Evolutionary conservation across 495 filamentous ascomycete genomes (phyloP), one percentile per base, ranked within the genome.

Genomic region (Elasticomyces elasticus): DNA sequence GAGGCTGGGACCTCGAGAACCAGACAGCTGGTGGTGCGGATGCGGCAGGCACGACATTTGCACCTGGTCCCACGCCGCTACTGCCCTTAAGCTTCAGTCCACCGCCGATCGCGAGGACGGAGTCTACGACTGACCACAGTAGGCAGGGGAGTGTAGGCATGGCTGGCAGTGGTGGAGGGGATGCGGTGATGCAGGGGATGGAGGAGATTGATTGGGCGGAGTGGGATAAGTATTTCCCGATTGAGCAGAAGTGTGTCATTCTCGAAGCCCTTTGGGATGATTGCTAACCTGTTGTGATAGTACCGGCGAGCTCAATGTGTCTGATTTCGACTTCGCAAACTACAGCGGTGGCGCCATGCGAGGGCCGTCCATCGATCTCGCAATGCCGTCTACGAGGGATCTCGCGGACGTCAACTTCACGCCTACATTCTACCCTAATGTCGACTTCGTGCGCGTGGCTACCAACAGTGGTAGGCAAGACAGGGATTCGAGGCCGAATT

Each of bases 151-250:
- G 52, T 28, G 31, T 41, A 19, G 55, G 19, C 13, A 17, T 33
- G 5, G 27, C 12, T 7, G 10, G 12, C 10, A 5, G 44, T n/a
- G 25, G 40, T 9, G 25, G 35, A 9, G 57, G 35, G 19, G 57
- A 60, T 37, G 31, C 43, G 6, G 23, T 24, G 12, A 62, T 62
- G 54, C 19, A 25, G 17, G 41, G 27, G 1, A 24, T 58, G 43
- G 59, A 62, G 15, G 59, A 62, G 41, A 58, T 62, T 47, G 59
- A 62, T 33, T 62, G 59, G 58, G 49, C 30, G 35, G 56, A 63
- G 35, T 63, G 56, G 56, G 44, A 63, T 50, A 53, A 56, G n/a
- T 60, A 52, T 28, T 63, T 63, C 49, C 52, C 56, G 2, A 35
- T 51, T 20, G 56, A 60, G 17, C 22, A 41, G 12, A 63, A 60